phyloP scores from a whole-genome alignment of 2,329 filamentous ascomycete genomes.

The Aspergillus spinulosporus region DNA sequence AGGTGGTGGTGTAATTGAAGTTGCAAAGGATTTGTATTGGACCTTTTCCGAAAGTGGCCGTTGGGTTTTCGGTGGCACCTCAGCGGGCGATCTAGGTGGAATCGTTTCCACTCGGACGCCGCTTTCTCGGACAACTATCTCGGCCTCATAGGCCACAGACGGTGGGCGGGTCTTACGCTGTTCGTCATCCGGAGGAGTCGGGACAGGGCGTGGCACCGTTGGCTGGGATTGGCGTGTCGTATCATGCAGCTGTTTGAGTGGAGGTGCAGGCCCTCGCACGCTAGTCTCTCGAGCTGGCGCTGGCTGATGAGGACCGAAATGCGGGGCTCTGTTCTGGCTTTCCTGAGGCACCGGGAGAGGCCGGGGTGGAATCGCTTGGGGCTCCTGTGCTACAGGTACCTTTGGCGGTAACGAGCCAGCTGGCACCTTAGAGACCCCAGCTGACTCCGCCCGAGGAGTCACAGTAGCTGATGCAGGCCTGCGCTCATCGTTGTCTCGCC shows the following conservation, averaged over 20 bases:
- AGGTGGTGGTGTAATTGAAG: background rate
- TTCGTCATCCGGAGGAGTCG: background rate
- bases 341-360: slow-evolving; percentile 1
- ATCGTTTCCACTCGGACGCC: slow-evolving; percentile 1
- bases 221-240: slow-evolving; percentile 1
- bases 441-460: background rate
- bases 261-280: background rate
- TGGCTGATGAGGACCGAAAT: background rate
- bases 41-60: background rate
- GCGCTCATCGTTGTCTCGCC: background rate
- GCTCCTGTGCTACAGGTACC: background rate
- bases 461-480: background rate
- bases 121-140: slow-evolving; percentile 4
- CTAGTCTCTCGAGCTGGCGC: background rate
- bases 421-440: background rate
- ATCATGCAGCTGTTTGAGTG: background rate
- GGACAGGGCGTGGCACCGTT: slow-evolving; percentile 2
- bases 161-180: background rate
- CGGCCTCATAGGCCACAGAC: slow-evolving; percentile 5
- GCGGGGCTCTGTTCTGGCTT: background rate
- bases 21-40: slow-evolving; percentile 7
- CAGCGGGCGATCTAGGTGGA: background rate
- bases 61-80: background rate
- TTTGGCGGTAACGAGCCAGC: background rate
- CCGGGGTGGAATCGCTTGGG: background rate